Percentiles rank a stretch among this genome's conserved stretches.
Conservation (phyloP, 1,284 basidiomycete species). For the Boletus albobrunnescens region DNA sequence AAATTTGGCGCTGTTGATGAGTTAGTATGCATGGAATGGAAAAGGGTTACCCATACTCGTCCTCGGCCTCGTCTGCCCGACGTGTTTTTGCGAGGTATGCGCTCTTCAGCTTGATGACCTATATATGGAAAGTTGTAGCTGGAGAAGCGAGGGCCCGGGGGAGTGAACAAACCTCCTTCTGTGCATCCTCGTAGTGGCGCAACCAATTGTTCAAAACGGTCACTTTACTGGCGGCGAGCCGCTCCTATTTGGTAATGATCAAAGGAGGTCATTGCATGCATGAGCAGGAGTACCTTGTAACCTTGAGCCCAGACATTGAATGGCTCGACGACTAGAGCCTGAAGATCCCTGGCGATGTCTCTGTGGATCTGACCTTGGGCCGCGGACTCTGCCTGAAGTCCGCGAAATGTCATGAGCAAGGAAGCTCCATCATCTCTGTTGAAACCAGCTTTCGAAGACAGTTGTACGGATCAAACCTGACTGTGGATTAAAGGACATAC, state of each 20-base stretch:
- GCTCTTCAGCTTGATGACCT: constrained; percentile 67
- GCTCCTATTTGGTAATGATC: constrained; percentile 42
- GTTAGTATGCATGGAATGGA: constrained; percentile 10
- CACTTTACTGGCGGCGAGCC: constrained; percentile 52
- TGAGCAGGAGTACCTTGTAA: constrained; percentile 49
- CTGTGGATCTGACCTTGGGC: constrained; percentile 66
- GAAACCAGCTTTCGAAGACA: constrained; percentile 56
- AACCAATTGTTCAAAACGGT: constrained; percentile 69
- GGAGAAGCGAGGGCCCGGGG: background rate
- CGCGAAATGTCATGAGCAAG: constrained; percentile 71
- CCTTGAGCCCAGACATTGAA: constrained; percentile 69
- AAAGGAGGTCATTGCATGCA: constrained; percentile 2
- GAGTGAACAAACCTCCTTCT: constrained; percentile 47
- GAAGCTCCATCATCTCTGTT: constrained; percentile 75
- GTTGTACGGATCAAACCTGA: constrained; percentile 4
- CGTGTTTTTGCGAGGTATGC: constrained; percentile 75
- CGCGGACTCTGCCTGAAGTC: constrained; percentile 65
- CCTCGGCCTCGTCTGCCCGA: constrained; percentile 83
- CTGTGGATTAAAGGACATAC: constrained; percentile 35
- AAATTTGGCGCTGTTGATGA: constrained; percentile 65
- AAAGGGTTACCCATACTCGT: constrained; percentile 61
- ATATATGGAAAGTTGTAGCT: constrained; percentile 14
- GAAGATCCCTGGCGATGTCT: constrained; percentile 63
- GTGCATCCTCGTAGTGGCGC: constrained; percentile 61
- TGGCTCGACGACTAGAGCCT: constrained; percentile 65